Evolutionary conservation across 2,329 filamentous ascomycete species (phyloP), one percentile per base, ranked within the genome.

Genomic region (Calycina marina): DNA sequence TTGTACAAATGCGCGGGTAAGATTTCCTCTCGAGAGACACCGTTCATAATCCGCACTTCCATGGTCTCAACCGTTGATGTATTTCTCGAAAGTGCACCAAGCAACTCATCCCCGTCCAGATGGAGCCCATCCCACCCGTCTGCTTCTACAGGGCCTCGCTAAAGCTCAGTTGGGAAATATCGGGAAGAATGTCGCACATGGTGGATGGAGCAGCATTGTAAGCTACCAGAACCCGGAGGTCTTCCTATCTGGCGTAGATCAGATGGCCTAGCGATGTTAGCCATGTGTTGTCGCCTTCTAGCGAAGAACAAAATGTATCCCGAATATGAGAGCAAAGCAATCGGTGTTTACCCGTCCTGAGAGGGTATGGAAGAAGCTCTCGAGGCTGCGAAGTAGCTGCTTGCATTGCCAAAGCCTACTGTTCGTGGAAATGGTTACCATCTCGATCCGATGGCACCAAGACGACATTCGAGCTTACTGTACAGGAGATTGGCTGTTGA

Each of bases 141-240:
- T 6, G 6, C 18, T 22, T 22, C 18, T 6, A 6, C 18, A 22
- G 18, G n/a, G n/a, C 18, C 6, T 22, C 18, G 18, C 18, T 22
- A n/a, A 22, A 6, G n/a, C 18, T 6, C 10, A 31, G 17, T 28
- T 36, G 33, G 33, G 13, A 38, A 40, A 20, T 40, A 34, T 14
- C 25, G 33, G 6, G 39, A 40, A 32, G 26, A 27, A 14, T 36
- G 29, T 12, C 27, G 37, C 17, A 39, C 39, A 16, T 27, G 30
- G 6, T 40, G 33, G 39, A 40, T 40, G 36, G 18, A 25, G 11
- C 30, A 40, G 22, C 39, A 39, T 18, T 39, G 34, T 24, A 15
- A 26, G 5, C n/a, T 40, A 3, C 25, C 32, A 1, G 30, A 40
- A 18, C 39, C 39, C 13, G n/a, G 14, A n/a, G 20, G 37, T 32